These are phyloP conservation scores for Hebeloma cylindrosporum DNA, from an alignment of 768 basidiomycete genomes.

Conservation along the genomic window DNA sequence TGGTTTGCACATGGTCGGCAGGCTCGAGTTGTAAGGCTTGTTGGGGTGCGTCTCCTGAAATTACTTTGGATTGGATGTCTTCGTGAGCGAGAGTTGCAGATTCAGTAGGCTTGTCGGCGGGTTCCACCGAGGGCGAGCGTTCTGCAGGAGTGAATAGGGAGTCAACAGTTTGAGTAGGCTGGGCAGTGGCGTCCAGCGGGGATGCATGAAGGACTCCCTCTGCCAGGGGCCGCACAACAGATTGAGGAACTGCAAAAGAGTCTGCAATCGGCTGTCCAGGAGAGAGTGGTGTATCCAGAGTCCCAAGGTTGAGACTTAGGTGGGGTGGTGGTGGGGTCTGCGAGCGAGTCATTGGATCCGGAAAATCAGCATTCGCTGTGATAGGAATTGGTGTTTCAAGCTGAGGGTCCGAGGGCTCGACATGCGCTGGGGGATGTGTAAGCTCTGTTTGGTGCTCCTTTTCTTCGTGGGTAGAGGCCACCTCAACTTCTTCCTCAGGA, in stretches of 20 bases:
- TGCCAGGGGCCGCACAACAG: too few relatives aligned
- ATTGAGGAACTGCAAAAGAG: conserved; percentile 21
- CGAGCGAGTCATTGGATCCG: conserved; percentile 33
- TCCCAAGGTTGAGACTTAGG: conserved; percentile 19
- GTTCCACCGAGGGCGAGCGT: background rate
- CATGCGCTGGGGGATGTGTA: background rate
- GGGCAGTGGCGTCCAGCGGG: too few relatives aligned
- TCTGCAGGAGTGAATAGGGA: conserved; percentile 37
- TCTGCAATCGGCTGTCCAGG: conserved; percentile 17
- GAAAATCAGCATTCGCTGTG: conserved; percentile 38
- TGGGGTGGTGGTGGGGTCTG: conserved; percentile 13
- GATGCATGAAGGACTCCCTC: conserved; percentile 2
- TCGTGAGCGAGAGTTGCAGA: background rate
- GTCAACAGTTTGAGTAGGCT: too few relatives aligned
- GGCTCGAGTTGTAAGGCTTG: too few relatives aligned
- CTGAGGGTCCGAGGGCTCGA: conserved; percentile 1
- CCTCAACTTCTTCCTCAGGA: too few relatives aligned
- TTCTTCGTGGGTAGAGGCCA: conserved; percentile 2
- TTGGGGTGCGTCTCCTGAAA: too few relatives aligned
- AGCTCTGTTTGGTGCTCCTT: background rate
- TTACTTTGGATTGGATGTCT: too few relatives aligned
- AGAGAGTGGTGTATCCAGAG: conserved; percentile 23
- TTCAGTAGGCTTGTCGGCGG: background rate
- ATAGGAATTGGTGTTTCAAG: conserved; percentile 37
- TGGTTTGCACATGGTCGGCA: too few relatives aligned